Conservation (phyloP, 768 basidiomycete genomes). For the Russula sp. region DNA sequence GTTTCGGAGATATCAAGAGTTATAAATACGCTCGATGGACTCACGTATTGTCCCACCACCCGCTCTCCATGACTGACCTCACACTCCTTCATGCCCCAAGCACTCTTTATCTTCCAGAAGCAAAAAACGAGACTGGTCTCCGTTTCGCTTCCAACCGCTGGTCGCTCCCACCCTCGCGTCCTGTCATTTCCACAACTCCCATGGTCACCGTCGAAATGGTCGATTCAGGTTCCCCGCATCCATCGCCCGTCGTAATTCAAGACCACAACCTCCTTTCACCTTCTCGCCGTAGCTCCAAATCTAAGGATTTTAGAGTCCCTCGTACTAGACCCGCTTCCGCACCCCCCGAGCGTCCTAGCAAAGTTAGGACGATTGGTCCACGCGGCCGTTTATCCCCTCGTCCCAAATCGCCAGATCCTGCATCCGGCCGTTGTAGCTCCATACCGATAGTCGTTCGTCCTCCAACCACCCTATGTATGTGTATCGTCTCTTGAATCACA, state of each 20-base stretch:
- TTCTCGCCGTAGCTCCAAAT: conserved; percentile 10
- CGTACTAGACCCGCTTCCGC: conserved; percentile 12
- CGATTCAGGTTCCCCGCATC: conserved; percentile 10
- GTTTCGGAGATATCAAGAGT: background rate
- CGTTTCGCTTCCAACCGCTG: conserved; percentile 17
- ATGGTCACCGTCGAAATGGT: conserved; percentile 26
- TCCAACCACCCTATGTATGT: conserved; percentile 64
- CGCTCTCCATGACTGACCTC: conserved; percentile 21
- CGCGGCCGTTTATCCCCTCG: background rate
- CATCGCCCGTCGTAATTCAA: background rate
- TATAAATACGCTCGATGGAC: background rate
- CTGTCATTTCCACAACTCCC: conserved; percentile 5
- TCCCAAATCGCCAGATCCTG: background rate
- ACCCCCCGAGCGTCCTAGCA: background rate
- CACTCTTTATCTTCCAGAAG: conserved; percentile 20
- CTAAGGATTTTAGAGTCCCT: background rate
- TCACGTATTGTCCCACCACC: background rate
- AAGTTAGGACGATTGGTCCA: background rate
- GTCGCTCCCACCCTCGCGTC: background rate
- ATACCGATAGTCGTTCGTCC: conserved; percentile 50
- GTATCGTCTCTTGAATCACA: background rate
- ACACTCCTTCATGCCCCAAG: conserved; percentile 17
- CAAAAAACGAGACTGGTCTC: conserved; percentile 12
- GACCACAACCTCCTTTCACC: conserved; percentile 17
- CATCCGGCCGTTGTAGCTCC: background rate